A percentile compares a stretch with the other conserved stretches of the same genome.
These are phyloP conservation scores for Solioccasus polychromus DNA, from an alignment of 768 basidiomycete genomes.

Conservation along the genomic window DNA sequence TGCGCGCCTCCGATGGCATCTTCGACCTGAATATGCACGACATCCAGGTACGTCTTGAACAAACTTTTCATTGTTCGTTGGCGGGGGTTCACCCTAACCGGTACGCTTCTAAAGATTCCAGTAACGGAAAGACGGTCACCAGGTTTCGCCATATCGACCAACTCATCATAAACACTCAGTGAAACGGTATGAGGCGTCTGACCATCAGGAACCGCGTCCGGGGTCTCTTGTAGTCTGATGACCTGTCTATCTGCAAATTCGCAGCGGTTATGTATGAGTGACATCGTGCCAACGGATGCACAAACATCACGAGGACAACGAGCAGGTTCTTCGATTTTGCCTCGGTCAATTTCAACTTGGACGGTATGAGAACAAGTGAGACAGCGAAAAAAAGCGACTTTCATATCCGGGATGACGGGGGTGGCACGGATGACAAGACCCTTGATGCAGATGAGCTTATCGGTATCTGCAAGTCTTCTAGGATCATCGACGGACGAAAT, in stretches of 20 bases:
- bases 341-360: slow-evolving; percentile 96
- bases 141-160: slow-evolving; percentile 94
- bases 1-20: slow-evolving; percentile 38
- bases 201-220: slow-evolving; percentile 96
- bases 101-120: slow-evolving; percentile 93
- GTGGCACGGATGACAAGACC: slow-evolving; percentile 97
- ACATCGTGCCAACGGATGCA: slow-evolving; percentile 83
- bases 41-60: slow-evolving; percentile 97
- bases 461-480: slow-evolving; percentile 67
- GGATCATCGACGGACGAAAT: neutral
- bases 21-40: slow-evolving; percentile 82
- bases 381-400: slow-evolving; percentile 97
- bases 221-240: slow-evolving; percentile 94
- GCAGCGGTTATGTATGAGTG: slow-evolving; percentile 94
- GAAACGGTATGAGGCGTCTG: slow-evolving; percentile 98
- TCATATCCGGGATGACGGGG: slow-evolving; percentile 99
- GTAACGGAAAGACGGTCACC: slow-evolving; percentile 90
- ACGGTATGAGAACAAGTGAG: slow-evolving; percentile 94
- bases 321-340: slow-evolving; percentile 90
- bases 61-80: slow-evolving; percentile 90
- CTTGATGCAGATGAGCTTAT: slow-evolving; percentile 94
- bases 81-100: slow-evolving; percentile 91
- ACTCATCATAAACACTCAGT: slow-evolving; percentile 95
- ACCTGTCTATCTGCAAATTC: slow-evolving; percentile 96
- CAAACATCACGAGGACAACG: slow-evolving; percentile 94